phyloP scores from a whole-genome alignment of 495 filamentous ascomycete species.

The Tetracladium setigerum region DNA sequence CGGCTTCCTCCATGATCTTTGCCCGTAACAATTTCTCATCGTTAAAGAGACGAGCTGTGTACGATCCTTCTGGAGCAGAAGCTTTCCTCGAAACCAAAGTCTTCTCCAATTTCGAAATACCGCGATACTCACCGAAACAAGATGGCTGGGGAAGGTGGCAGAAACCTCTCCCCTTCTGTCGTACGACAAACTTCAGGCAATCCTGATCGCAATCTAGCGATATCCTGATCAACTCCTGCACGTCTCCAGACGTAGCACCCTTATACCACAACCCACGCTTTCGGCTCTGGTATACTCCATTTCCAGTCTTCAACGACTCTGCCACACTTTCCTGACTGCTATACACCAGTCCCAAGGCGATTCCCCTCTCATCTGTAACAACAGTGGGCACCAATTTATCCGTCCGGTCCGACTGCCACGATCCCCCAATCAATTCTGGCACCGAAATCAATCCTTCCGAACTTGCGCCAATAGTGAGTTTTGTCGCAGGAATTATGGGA shows the following conservation, averaged over 20 bases:
- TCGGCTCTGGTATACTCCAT: conserved; percentile 90
- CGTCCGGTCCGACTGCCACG: conserved; percentile 69
- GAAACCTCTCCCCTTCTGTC: conserved; percentile 84
- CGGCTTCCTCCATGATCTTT: conserved; percentile 98
- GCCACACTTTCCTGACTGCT: conserved; percentile 84
- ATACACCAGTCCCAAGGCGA: conserved; percentile 84
- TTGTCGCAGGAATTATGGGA: conserved; percentile 66
- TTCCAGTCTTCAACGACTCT: conserved; percentile 78
- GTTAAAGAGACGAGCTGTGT: conserved; percentile 86
- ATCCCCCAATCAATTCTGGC: conserved; percentile 57
- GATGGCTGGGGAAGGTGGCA: conserved; percentile 87
- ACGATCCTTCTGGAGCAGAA: conserved; percentile 80
- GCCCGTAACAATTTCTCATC: conserved; percentile 83
- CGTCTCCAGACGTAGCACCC: conserved; percentile 87
- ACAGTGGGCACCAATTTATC: conserved; percentile 83
- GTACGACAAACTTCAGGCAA: conserved; percentile 80
- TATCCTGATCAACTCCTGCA: conserved; percentile 79
- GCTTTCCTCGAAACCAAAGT: conserved; percentile 72
- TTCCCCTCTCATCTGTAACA: conserved; percentile 81
- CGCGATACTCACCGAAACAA: conserved; percentile 81
- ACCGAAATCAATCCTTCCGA: conserved; percentile 53
- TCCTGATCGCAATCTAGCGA: conserved; percentile 89
- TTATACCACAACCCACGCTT: conserved; percentile 97
- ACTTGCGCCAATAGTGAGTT: conserved; percentile 54
- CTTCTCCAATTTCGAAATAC: conserved; percentile 75